A percentile compares a stretch with the other conserved stretches of the same genome.
phyloP scores from a whole-genome alignment of 2,329 filamentous ascomycete species.

The Bertia moriformis region DNA sequence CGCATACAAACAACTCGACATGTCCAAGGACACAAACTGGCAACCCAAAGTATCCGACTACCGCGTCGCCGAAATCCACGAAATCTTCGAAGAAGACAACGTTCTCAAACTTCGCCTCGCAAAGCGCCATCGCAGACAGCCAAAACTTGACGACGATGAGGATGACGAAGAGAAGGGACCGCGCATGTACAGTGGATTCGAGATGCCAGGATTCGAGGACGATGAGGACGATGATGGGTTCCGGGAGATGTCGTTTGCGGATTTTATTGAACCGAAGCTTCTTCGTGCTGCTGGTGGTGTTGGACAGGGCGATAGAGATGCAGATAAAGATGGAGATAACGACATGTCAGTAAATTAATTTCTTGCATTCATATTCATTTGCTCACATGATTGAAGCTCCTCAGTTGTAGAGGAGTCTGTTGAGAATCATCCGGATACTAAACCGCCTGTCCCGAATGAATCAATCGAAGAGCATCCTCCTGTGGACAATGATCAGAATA shows the following conservation, averaged over 20 bases:
- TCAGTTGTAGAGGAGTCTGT: not conserved
- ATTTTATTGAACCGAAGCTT: slow-evolving; percentile 31
- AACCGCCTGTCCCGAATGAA: too few species aligned
- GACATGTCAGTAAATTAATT: slow-evolving; percentile 1
- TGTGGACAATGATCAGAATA: not conserved
- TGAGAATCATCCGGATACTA: not conserved
- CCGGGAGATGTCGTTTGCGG: slow-evolving; percentile 23
- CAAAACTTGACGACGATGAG: slow-evolving; percentile 21
- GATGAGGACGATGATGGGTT: slow-evolving; percentile 25
- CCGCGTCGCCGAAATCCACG: slow-evolving; percentile 32
- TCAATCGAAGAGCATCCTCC: too few species aligned
- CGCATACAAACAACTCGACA: slow-evolving; percentile 27
- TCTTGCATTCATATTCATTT: not conserved
- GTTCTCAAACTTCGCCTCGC: slow-evolving; percentile 29
- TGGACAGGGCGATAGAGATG: slow-evolving; percentile 4
- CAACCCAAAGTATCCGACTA: slow-evolving; percentile 28
- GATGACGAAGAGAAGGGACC: slow-evolving; percentile 24
- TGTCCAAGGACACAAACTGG: slow-evolving; percentile 28
- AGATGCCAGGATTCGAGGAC: slow-evolving; percentile 32
- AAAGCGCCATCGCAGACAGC: slow-evolving; percentile 25
- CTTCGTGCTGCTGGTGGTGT: slow-evolving; percentile 12
- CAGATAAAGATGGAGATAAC: not conserved
- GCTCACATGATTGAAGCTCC: not conserved
- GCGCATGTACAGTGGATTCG: slow-evolving; percentile 36
- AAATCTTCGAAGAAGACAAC: slow-evolving; percentile 20